A percentile compares a stretch with the other conserved stretches of the same genome.
Conservation (phyloP, 345 rosid species). For the Populus deltoides region DNA sequence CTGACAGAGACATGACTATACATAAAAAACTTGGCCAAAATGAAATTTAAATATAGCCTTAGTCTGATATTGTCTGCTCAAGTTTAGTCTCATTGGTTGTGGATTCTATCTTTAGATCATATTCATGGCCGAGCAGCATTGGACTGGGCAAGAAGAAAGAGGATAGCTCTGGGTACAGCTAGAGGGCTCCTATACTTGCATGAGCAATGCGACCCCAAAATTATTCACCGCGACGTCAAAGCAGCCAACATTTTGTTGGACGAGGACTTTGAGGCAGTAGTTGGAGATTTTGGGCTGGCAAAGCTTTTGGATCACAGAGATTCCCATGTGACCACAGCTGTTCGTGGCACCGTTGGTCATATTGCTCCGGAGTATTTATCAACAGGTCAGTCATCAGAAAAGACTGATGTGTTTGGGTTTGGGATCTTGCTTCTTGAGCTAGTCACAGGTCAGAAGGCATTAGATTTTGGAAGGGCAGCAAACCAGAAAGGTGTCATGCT, state of each 20-base stretch:
- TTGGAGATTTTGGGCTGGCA: constrained; percentile 95
- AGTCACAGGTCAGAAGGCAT: constrained; percentile 83
- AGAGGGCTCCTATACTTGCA: constrained; percentile 84
- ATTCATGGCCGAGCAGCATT: constrained; percentile 64
- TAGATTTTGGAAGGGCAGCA: constrained; percentile 81
- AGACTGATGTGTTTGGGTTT: constrained; percentile 90
- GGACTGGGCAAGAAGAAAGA: constrained; percentile 84
- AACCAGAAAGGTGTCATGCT: constrained; percentile 95
- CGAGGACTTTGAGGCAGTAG: constrained; percentile 94
- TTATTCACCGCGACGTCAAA: constrained; percentile 92
- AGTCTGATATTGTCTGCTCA: not conserved
- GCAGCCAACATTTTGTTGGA: constrained; percentile 93
- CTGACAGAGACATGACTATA: not conserved
- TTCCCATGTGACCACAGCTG: constrained; percentile 90
- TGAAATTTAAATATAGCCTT: not conserved
- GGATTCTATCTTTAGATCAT: constrained; percentile 43
- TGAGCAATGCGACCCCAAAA: constrained; percentile 93
- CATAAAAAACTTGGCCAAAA: not conserved
- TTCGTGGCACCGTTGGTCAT: constrained; percentile 92
- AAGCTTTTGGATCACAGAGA: constrained; percentile 95
- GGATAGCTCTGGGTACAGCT: constrained; percentile 86
- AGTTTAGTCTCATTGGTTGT: not conserved
- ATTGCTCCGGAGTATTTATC: constrained; percentile 94
- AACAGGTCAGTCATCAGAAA: constrained; percentile 89
- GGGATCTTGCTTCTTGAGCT: constrained; percentile 94